phyloP scores from a whole-genome alignment of 2,329 filamentous ascomycete species.

The Penicillium sclerotiorum region DNA sequence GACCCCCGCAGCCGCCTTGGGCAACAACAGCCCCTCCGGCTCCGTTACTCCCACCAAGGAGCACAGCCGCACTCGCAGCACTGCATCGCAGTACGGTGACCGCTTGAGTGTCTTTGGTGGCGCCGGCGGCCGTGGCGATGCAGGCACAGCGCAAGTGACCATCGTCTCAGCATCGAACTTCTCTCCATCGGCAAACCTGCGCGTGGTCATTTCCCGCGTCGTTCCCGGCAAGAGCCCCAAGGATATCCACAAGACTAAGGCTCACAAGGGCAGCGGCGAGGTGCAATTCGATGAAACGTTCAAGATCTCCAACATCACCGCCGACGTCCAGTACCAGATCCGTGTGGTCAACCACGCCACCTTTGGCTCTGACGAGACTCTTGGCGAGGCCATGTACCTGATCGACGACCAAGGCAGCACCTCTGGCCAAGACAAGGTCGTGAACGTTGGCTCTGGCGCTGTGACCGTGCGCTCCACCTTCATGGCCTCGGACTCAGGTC shows the following conservation, averaged over 20 bases:
- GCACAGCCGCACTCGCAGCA: constrained; percentile 53
- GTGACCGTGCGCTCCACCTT: constrained; percentile 78
- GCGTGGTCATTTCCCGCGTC: constrained; percentile 72
- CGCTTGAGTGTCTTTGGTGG: constrained; percentile 53
- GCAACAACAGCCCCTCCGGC: constrained; percentile 34
- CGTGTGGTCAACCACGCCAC: constrained; percentile 82
- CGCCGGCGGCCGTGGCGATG: constrained; percentile 58
- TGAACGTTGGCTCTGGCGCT: constrained; percentile 72
- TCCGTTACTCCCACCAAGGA: constrained; percentile 32
- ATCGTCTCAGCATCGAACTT: constrained; percentile 78
- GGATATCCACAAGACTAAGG: constrained; percentile 88
- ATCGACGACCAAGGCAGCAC: constrained; percentile 76
- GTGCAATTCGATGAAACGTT: constrained; percentile 71
- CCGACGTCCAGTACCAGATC: constrained; percentile 84
- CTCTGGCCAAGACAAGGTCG: constrained; percentile 67
- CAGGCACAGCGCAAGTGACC: constrained; percentile 77
- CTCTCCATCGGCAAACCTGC: constrained; percentile 75
- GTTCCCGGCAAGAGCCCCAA: constrained; percentile 69
- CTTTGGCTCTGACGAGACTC: constrained; percentile 78
- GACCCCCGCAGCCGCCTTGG: constrained; percentile 28
- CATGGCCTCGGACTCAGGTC: constrained; percentile 47
- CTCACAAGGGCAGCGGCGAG: constrained; percentile 71
- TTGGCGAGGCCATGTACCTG: constrained; percentile 87
- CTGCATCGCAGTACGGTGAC: constrained; percentile 52
- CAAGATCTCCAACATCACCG: constrained; percentile 69